These are phyloP conservation scores for Collybia mongolica DNA, from an alignment of 768 basidiomycete genomes.

Conservation along the genomic window DNA sequence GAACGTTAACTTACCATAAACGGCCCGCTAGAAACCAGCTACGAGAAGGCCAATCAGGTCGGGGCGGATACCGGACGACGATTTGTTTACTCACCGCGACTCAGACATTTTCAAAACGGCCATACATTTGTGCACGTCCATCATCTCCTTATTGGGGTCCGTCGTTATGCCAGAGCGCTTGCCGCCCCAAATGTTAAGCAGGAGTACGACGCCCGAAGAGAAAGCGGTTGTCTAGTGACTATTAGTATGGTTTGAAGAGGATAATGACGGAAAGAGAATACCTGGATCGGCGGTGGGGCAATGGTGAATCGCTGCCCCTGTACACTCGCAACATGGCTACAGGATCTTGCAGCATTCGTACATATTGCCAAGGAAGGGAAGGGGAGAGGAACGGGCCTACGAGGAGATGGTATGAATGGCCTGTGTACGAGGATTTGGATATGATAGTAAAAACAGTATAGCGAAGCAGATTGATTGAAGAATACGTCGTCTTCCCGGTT, in stretches of 20 bases:
- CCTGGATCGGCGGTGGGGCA: constrained; percentile 33
- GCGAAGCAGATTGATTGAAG: constrained; percentile 61
- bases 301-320: constrained; percentile 35
- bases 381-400: constrained; percentile 40
- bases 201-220: constrained; percentile 52
- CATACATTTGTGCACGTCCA: constrained; percentile 65
- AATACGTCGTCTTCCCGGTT: constrained; percentile 36
- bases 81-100: constrained; percentile 25
- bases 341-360: constrained; percentile 77
- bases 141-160: constrained; percentile 54
- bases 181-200: constrained; percentile 71
- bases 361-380: constrained; percentile 76
- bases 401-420: constrained; percentile 68
- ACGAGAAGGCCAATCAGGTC: not conserved
- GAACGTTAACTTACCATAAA: constrained; percentile 31
- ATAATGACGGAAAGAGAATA: constrained; percentile 11
- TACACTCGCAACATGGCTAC: constrained; percentile 71
- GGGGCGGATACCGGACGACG: constrained; percentile 14
- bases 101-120: constrained; percentile 44
- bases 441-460: constrained; percentile 52
- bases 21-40: constrained; percentile 45
- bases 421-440: constrained; percentile 75
- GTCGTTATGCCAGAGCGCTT: constrained; percentile 46
- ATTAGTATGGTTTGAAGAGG: not conserved
- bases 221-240: constrained; percentile 35